A percentile compares a stretch with the other conserved stretches of the same genome.
Conservation (phyloP, 495 filamentous ascomycete species). For the Lentithecium fluviatile region DNA sequence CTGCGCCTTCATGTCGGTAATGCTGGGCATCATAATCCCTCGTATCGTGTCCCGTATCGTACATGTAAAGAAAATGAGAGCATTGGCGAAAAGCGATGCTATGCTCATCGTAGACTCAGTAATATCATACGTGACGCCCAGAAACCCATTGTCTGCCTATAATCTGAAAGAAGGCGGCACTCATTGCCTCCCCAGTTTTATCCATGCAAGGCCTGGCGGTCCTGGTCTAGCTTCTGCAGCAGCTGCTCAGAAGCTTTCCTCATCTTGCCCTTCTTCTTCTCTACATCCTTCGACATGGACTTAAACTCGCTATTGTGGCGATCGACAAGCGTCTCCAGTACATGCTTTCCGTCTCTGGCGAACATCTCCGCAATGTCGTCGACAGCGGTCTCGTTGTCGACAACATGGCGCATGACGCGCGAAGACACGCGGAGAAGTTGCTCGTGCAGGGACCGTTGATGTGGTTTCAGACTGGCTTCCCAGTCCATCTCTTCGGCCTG, state of each 20-base stretch:
- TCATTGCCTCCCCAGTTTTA: too few relatives aligned
- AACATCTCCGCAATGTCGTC: conserved; percentile 20
- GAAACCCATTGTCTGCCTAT: too few relatives aligned
- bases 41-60: too few relatives aligned
- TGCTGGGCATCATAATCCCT: too few relatives aligned
- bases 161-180: too few relatives aligned
- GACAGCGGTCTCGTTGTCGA: conserved; percentile 28
- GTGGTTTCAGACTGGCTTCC: conserved; percentile 29
- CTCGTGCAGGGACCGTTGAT: conserved; percentile 23
- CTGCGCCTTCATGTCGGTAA: too few relatives aligned
- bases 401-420: conserved; percentile 22
- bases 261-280: conserved; percentile 15
- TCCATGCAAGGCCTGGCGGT: too few relatives aligned
- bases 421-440: conserved; percentile 20
- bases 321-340: conserved; percentile 14
- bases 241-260: conserved; percentile 14
- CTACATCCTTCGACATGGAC: neutral
- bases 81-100: too few relatives aligned
- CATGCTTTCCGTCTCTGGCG: conserved; percentile 17
- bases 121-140: too few relatives aligned
- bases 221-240: neutral
- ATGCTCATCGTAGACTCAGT: too few relatives aligned
- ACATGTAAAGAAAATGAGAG: too few relatives aligned
- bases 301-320: conserved; percentile 11
- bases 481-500: conserved; percentile 29